Percentiles rank a stretch among this genome's conserved stretches.
These are phyloP conservation scores for Yamadazyma jaroonii DNA, from an alignment of 1,139 yeast species.

Conservation along the genomic window DNA sequence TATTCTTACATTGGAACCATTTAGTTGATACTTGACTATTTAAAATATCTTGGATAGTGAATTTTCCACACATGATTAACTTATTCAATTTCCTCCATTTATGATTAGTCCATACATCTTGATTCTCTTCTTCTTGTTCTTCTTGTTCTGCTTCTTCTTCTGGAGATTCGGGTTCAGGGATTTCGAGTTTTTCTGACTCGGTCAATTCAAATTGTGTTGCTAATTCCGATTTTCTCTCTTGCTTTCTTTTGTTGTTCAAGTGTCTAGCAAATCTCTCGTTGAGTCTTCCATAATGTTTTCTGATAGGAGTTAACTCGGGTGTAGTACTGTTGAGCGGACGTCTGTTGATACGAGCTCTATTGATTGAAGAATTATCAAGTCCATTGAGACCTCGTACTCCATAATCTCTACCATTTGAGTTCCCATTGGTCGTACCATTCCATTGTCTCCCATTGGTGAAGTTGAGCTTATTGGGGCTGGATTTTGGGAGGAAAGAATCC, in stretches of 20 bases:
- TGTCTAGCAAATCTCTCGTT: conserved; percentile 18
- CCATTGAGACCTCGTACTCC: background rate
- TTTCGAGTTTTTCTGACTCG: conserved; percentile 3
- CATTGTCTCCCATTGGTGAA: background rate
- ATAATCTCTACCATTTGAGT: no score
- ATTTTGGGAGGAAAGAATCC: conserved; percentile 16
- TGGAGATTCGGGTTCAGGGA: conserved; percentile 7
- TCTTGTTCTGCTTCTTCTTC: conserved; percentile 4
- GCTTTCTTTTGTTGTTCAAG: conserved; percentile 12
- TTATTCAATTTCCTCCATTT: conserved; percentile 25
- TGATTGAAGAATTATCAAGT: no score
- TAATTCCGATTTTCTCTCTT: conserved; percentile 1
- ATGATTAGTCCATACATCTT: conserved; percentile 19
- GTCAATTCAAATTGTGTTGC: conserved; percentile 5
- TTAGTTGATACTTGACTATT: conserved; percentile 20
- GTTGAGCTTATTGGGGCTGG: conserved; percentile 4
- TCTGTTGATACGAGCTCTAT: background rate
- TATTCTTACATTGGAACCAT: conserved; percentile 18
- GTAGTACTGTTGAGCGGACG: background rate
- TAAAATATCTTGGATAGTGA: conserved; percentile 21
- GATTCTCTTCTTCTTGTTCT: background rate
- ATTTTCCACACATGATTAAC: conserved; percentile 17
- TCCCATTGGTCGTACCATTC: background rate
- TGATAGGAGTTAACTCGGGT: conserved; percentile 14
- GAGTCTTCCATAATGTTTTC: conserved; percentile 16